Base-by-base conservation (phyloP, 768 basidiomycete genomes). In the Mycena pura region DNA sequence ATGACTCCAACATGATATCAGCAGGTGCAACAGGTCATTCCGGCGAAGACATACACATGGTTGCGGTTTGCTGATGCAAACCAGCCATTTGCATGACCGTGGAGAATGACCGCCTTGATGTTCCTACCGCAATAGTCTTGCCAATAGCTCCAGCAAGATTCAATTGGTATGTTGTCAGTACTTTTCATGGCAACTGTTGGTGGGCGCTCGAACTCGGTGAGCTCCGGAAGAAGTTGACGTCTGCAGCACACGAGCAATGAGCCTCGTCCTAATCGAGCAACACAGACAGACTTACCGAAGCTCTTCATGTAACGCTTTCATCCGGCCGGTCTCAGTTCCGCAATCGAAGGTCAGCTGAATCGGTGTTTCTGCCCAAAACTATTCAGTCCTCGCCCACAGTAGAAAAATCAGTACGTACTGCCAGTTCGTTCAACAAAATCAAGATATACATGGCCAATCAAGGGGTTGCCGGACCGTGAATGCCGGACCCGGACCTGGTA, bases 141-240 rank as follows among this genome's bases (percentile, higher is more conserved):
- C 5, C 62, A 36, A 67, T 69, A 70, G 19, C 54, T 61, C 69
- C 71, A 72, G 8, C 66, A 53, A 28, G 62, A 62, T 55, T 72
- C 70, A 25, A 70, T 70, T 0, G 66, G 61, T 5, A 68, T 71
- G 31, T 73, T 71, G 34, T 61, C 34, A 8, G 47, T 62, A 48
- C 70, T 70, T 9, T 60, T 59, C 5, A 73, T 24, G 19, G 67
- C 62, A 1, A 66, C 36, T 6, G 55, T 36, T 8, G 67, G 45
- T 4, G 67, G 70, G 38, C 60, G 70, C 27, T 51, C 19, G 3
- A 60, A 54, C 3, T 24, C 19, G 19, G 62, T 57, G 31, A 68
- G 54, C 3, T 72, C 68, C 9, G 70, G 67, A 49, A 49, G 58
- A 25, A 11, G 50, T 40, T 11, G 40, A 11, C 11, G 31, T 56